Base-by-base conservation (phyloP, 2,329 filamentous ascomycete species). In the Arachnomyces sp. region DNA sequence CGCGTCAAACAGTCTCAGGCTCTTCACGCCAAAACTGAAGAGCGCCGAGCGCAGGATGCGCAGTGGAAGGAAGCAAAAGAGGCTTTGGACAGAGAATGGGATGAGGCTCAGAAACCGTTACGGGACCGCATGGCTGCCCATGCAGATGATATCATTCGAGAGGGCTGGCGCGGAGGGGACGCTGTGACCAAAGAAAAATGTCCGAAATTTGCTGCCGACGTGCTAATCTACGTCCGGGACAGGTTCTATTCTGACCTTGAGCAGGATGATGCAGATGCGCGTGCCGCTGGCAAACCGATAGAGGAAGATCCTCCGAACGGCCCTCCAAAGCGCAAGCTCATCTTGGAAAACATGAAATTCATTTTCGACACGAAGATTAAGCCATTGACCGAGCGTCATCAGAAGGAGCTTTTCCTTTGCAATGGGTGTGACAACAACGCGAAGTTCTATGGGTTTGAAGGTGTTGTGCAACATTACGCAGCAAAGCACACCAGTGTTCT, bases 331-430 rank as follows among this genome's bases (percentile, higher is more conserved):
- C 71, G 76, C 56, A 80, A 73, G 54, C 67, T 90, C 38, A 83
- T 81, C 1, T 64, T 92, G 49, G 84, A 90, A 55, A 87, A 89
- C 54, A 88, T 92, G 84, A 89, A 84, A 60, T 90, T 82, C 78
- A 68, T 89, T 20, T 89, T 84, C 57, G 84, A 89, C 53, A 76
- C 76, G 49, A 88, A 86, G 57, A 72, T 92, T 55, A 84, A 79
- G 53, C 77, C 77, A 16, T 63, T 77, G 39, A 85, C 81, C 2
- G 81, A 86, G 46, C 63, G 68, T 34, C 72, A 73, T 50, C 71
- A 78, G 49, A 83, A 79, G 53, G 83, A 89, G 40, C 64, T 89
- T 7, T 92, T 92, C 58, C 71, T 84, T 42, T 92, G 85, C 64
- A 79, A 77, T 50, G 74, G 70, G 20, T 88, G 83, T 57, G 75